Evolutionary conservation across 1,139 yeast species (phyloP), one percentile per base, ranked within the genome.

Genomic region (Lodderomyces elongisporus): DNA sequence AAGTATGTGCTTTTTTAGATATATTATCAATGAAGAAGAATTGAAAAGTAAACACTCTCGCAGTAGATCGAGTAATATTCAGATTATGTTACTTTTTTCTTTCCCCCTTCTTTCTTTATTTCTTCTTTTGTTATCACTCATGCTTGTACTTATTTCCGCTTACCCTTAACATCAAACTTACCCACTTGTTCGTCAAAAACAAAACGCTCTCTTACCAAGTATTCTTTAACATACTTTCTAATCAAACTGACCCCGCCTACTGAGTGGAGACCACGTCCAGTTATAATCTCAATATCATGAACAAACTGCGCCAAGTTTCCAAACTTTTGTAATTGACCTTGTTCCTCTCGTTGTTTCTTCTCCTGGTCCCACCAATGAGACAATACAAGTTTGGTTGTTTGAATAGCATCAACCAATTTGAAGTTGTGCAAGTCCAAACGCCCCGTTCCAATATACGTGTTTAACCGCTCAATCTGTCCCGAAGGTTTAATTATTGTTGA

Each of bases 221-320:
- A 56, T 16, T 52, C 57, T 25, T 56, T 49, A 3, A 76, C 71
- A 5, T 61, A 51, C 4, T 47, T 49, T 39, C 63, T 62, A 22
- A 78, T 64, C 37, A 57, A 66, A 0, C 79, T 60, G 2, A 58
- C 51, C 1, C 82, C 82, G 10, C 70, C 71, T 1, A 45, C 54
- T 22, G 84, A 77, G 50, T 79, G 87, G 9, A 77, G 47, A 0
- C 87, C 87, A 38, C 83, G 52, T 0, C 87, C 87, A 0, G 85
- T 77, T 3, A 78, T 54, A 0, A 79, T 52, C 3, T 42, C 46
- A 10, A 77, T 45, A 0, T 66, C 65, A 1, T 67, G 64, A 49
- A 63, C 52, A 31, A 31, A 31, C 20, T 40, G 32, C 2, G 63
- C 70, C 20, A 39, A 44, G 3, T 53, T 34, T 1, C 65, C 60